Evolutionary conservation across 345 rosid species (phyloP), one percentile per base, ranked within the genome.

Genomic region (Hibiscus tridactylites): DNA sequence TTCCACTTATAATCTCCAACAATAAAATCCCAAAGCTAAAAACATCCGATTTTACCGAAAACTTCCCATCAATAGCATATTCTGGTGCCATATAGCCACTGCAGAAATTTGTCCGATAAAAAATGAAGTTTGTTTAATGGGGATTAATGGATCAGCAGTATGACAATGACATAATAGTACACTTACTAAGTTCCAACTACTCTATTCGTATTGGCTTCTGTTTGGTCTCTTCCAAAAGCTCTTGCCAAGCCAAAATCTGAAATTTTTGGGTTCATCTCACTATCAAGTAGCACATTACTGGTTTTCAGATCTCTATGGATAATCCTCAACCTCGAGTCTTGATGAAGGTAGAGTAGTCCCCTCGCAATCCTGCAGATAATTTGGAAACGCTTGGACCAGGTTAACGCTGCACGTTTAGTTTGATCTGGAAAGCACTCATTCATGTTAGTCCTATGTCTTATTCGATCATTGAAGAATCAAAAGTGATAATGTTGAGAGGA

Each of bases 141-240:
- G 19, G 50, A 70, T 54, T 54, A 9, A 13, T 54, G 16, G 17
- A 58, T 60, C 10, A 24, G 58, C 13, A 1, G 9, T 19, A 35
- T 70, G 2, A 8, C 21, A 56, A 35, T 21, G 4, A 2, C 35
- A 37, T 21, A 57, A 33, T 5, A 9, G 9, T 31, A n/a, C 8
- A 61, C 67, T 19, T 59, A 74, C 71, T 52, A 73, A 12, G 76
- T 73, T 37, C 76, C 76, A 65, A 73, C 71, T 17, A 73, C 70
- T 54, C 71, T 73, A 4, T 64, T 64, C 2, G 76, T 65, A 59
- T 53, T 73, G 8, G 33, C 76, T 39, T 63, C 76, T 15, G 62
- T 54, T 50, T 73, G 71, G 52, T 73, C 76, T 15, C 53, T 56
- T 64, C 76, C 76, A 24, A 64, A 73, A 50, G 42, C 65, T 54